phyloP scores from a whole-genome alignment of 768 basidiomycete genomes.

The Mycena belliarum region DNA sequence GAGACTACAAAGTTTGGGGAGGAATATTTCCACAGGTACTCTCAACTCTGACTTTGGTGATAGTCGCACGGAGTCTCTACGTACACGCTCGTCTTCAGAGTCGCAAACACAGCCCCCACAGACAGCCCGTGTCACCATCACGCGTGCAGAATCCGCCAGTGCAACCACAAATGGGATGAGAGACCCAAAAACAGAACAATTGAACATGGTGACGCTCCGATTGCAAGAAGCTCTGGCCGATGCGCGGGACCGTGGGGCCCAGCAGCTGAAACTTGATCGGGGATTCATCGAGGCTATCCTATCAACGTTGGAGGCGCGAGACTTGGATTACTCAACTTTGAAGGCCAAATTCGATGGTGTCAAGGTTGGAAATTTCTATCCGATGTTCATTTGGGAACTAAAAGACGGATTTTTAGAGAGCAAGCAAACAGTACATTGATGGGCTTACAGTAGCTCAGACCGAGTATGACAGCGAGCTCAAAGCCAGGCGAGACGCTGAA shows the following conservation, averaged over 20 bases:
- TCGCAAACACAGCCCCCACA: slow-evolving; percentile 24
- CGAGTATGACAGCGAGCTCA: slow-evolving; percentile 91
- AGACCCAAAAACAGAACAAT: slow-evolving; percentile 34
- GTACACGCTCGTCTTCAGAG: slow-evolving; percentile 33
- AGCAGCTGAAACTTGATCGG: slow-evolving; percentile 72
- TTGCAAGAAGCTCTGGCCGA: slow-evolving; percentile 65
- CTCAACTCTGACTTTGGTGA: neutral
- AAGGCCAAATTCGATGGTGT: slow-evolving; percentile 82
- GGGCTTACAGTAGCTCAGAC: slow-evolving; percentile 91
- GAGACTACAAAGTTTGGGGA: slow-evolving; percentile 16
- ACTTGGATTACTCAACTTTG: slow-evolving; percentile 60
- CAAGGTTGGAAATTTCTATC: slow-evolving; percentile 59
- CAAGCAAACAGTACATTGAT: slow-evolving; percentile 89
- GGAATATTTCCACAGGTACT: neutral
- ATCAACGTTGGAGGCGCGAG: slow-evolving; percentile 61
- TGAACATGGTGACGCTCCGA: slow-evolving; percentile 48
- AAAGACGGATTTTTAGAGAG: slow-evolving; percentile 53
- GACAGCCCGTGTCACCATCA: slow-evolving; percentile 44
- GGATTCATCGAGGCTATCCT: slow-evolving; percentile 72
- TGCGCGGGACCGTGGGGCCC: slow-evolving; percentile 57
- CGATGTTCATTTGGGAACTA: neutral
- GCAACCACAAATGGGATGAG: slow-evolving; percentile 9
- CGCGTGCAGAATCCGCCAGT: slow-evolving; percentile 38
- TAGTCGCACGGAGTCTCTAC: neutral
- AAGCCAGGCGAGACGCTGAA: slow-evolving; percentile 86